These are phyloP conservation scores for Albifimbria verrucaria DNA, from an alignment of 2,329 filamentous ascomycete species.

Conservation along the genomic window DNA sequence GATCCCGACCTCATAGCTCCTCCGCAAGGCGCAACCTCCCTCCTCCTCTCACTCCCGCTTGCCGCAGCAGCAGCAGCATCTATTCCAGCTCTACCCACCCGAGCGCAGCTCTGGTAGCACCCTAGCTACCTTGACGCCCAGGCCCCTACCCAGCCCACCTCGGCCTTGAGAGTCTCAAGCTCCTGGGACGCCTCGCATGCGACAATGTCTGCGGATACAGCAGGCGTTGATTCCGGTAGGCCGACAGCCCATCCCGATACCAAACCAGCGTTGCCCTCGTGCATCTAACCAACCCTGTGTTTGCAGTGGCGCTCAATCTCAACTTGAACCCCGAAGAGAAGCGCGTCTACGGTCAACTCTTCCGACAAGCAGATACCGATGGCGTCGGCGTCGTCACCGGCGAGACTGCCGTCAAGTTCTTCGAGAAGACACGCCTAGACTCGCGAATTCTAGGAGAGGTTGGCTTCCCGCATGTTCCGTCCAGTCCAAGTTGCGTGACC, in stretches of 20 bases:
- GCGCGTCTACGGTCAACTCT: conserved; percentile 87
- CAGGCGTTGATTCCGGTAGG: conserved; percentile 18
- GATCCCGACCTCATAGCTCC: background rate
- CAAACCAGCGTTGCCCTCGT: background rate
- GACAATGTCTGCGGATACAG: conserved; percentile 20
- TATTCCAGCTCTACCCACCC: too few relatives aligned
- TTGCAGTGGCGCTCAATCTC: conserved; percentile 62
- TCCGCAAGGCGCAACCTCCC: too few relatives aligned
- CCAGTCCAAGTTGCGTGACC: conserved; percentile 4
- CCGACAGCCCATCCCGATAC: background rate
- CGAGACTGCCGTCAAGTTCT: conserved; percentile 95
- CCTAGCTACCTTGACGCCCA: too few relatives aligned
- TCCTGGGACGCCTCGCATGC: conserved; percentile 8
- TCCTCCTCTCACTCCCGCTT: too few relatives aligned
- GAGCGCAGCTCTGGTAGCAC: too few relatives aligned
- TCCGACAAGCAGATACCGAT: conserved; percentile 88
- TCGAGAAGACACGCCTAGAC: conserved; percentile 89
- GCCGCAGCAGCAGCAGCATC: too few relatives aligned
- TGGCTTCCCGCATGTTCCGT: conserved; percentile 27
- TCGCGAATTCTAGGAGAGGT: conserved; percentile 86
- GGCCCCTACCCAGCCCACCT: background rate
- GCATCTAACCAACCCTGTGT: background rate
- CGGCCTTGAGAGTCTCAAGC: background rate
- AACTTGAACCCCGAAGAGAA: conserved; percentile 92
- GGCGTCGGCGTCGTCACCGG: conserved; percentile 91